Evolutionary conservation across 2,329 filamentous ascomycete genomes (phyloP), one percentile per base, ranked within the genome.

Genomic region (Xylaria sp.): DNA sequence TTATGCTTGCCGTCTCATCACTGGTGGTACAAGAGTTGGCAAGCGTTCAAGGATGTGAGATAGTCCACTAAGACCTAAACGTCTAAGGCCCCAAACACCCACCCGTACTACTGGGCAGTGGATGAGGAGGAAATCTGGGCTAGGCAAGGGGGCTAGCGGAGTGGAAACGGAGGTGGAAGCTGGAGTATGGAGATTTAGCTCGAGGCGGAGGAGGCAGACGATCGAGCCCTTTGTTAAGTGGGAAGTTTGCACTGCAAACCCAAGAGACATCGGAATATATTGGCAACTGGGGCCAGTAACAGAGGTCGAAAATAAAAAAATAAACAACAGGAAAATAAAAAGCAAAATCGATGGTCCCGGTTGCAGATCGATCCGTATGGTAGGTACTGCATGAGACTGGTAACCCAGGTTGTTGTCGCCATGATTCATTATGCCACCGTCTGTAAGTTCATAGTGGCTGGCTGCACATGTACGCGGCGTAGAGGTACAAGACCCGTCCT

Each of bases 391-490:
- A n/a, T n/a, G n/a, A n/a, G n/a, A n/a, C 50, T 38, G 38, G 21
- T 21, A 50, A 18, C 18, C 43, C 48, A 52, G 48, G 43, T 48
- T 39, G 48, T n/a, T 38, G 41, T 29, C 52, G 40, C 44, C 41
- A 42, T 55, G 40, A 51, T 22, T 53, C 40, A 44, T 57, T 55
- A 41, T 58, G 53, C 52, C 29, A 56, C 52, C 29, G 29, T 34
- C 52, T 60, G 48, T 57, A 58, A 52, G 57, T 60, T 58, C 57
- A 51, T n/a, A n/a, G n/a, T n/a, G 54, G 38, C 44, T 26, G 41
- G 48, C 41, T 55, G 57, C 57, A 56, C 51, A 46, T 47, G 48
- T 52, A 60, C 52, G 39, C 49, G 29, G 11, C 16, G 29, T 34
- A 26, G 5, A 34, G 8, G 29, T 7, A 34, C 29, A 34, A 34